Conservation (phyloP, 78 protist genomes). For the Dictyostelium citrinum region DNA sequence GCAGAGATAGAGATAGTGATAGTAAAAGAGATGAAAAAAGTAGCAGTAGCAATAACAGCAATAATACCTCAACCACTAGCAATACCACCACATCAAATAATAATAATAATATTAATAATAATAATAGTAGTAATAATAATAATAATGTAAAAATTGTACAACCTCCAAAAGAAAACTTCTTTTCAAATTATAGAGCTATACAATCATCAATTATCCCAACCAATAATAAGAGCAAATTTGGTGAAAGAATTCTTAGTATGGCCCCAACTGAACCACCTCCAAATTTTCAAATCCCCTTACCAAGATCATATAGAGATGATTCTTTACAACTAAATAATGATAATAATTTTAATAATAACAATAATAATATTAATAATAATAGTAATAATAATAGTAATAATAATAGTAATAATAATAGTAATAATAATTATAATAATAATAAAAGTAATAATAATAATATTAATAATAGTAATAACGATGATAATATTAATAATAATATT, state of each 20-base stretch:
- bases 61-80: neutral
- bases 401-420: neutral
- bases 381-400: neutral
- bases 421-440: neutral
- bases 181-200: neutral
- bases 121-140: too few species aligned
- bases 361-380: neutral
- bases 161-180: slow-evolving; percentile 40
- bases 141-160: neutral
- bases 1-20: neutral
- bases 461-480: neutral
- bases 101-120: too few species aligned
- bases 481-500: neutral
- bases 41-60: neutral
- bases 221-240: slow-evolving; percentile 38
- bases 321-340: neutral
- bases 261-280: neutral
- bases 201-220: neutral
- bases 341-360: neutral
- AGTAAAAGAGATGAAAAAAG: neutral
- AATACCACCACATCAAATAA: neutral
- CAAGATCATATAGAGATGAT: neutral
- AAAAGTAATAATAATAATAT: neutral
- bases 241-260: slow-evolving; percentile 32
- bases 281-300: slow-evolving; percentile 13